Evolutionary conservation across 2,329 filamentous ascomycete genomes (phyloP), one percentile per base, ranked within the genome.

Genomic region (Trichoderma hamatum): DNA sequence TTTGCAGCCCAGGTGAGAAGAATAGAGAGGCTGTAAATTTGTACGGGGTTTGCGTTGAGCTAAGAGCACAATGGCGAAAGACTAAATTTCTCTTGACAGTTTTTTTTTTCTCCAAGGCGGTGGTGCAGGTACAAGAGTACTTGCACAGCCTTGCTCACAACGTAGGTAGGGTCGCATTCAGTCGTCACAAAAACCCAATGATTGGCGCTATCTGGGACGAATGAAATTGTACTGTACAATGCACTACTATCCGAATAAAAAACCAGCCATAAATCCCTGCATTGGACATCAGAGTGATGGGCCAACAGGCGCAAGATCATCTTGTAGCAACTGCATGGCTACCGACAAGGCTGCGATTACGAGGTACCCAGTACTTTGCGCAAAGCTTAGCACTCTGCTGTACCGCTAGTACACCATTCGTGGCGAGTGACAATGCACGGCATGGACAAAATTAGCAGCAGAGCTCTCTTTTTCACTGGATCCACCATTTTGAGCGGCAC

Each of bases 121-220:
- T 67, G 54, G 39, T 67, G 64, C 64, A 59, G 64, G 64, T 67
- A 67, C 64, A 49, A 58, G 64, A 67, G 64, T 67, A 67, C 64
- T 67, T 67, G 52, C 16, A 55, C 34, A 58, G 54, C 64, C 54
- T 67, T 19, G 64, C 30, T 59, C 36, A 28, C 21, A 51, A 54
- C 54, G 34, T 13, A 46, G 28, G 52, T 14, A 49, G 21, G 21
- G 36, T 66, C 39, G 52, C 62, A 66, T 28, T 34, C 10, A 19
- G 4, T n/a, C 1, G 34, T 9, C 26, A 32, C 13, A 11, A 46
- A 19, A 30, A 11, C 2, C 7, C 24, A 24, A 19, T 49, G 46
- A 49, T 49, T 49, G 46, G 46, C 13, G 46, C 9, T 11, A 3
- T n/a, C 2, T 14, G 28, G 2, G 5, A 11, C 16, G 3, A 54